These are phyloP conservation scores for Chenopodium quinoa DNA, from an alignment of 148 eudicot genomes.

Conservation along the genomic window DNA sequence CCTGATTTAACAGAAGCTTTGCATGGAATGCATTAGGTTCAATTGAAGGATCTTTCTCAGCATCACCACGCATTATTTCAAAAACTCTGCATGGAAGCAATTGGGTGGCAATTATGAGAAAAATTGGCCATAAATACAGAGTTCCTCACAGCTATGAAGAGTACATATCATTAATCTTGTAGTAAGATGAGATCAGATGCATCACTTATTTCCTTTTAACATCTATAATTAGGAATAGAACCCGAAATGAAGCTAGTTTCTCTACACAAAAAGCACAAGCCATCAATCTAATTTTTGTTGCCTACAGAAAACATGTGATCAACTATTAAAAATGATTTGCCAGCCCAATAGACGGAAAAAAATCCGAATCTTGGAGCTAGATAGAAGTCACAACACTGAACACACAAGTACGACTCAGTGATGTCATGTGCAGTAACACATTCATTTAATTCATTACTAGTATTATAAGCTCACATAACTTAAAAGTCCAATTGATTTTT, in stretches of 20 bases:
- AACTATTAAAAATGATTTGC: neutral
- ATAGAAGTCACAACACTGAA: neutral
- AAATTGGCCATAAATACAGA: neutral
- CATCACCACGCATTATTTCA: conserved; percentile 81
- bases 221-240: neutral
- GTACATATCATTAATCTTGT: neutral
- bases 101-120: neutral
- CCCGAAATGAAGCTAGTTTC: neutral
- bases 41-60: conserved; percentile 64
- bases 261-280: neutral
- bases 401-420: neutral
- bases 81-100: conserved; percentile 61
- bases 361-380: neutral
- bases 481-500: neutral
- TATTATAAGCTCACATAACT: too few relatives aligned
- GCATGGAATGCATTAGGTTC: conserved; percentile 70
- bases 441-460: neutral
- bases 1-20: conserved; percentile 74
- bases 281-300: neutral
- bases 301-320: neutral
- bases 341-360: neutral
- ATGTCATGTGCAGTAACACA: too few relatives aligned
- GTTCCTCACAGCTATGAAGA: neutral
- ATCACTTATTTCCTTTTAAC: neutral
- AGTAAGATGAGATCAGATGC: neutral